These are phyloP conservation scores for Torrubiellomyces zombiae DNA, from an alignment of 2,329 filamentous ascomycete species.

Conservation along the genomic window DNA sequence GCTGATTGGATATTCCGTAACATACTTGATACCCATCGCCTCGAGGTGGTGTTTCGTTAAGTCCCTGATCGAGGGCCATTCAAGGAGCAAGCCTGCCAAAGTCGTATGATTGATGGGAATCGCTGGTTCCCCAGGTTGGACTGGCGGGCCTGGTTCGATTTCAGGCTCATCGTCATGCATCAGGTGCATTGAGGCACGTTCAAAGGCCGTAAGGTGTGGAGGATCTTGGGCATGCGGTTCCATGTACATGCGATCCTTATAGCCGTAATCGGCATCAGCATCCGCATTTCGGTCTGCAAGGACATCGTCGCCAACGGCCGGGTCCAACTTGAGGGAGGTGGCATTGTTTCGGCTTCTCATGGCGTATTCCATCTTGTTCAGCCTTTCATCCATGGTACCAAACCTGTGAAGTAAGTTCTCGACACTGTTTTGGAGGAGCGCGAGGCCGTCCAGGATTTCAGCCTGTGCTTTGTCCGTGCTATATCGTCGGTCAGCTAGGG, in stretches of 20 bases:
- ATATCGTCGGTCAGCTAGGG: too few species aligned
- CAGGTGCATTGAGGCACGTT: slow-evolving; percentile 11
- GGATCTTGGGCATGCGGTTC: too few species aligned
- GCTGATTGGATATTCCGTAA: slow-evolving; percentile 59
- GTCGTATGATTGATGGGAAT: slow-evolving; percentile 82
- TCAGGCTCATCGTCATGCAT: slow-evolving; percentile 31
- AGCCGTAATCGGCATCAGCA: slow-evolving; percentile 7
- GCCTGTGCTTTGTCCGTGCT: slow-evolving; percentile 43
- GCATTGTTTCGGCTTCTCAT: slow-evolving; percentile 7
- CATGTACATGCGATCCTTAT: slow-evolving; percentile 11
- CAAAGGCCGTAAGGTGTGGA: too few species aligned
- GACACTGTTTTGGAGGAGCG: slow-evolving; percentile 22
- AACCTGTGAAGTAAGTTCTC: slow-evolving; percentile 19
- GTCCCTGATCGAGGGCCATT: slow-evolving; percentile 50
- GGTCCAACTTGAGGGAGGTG: slow-evolving; percentile 11
- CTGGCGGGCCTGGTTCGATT: slow-evolving; percentile 32
- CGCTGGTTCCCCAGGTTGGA: slow-evolving; percentile 43
- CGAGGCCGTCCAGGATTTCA: slow-evolving; percentile 42
- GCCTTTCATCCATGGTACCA: slow-evolving; percentile 19
- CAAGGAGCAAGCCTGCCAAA: slow-evolving; percentile 65
- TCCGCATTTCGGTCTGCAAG: slow-evolving; percentile 8
- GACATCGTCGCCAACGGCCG: slow-evolving; percentile 13
- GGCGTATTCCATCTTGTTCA: slow-evolving; percentile 18
- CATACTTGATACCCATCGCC: slow-evolving; percentile 32
- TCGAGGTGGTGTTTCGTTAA: slow-evolving; percentile 39